phyloP scores from a whole-genome alignment of 306 rosid genomes.

The Fragaria nilgerrensis region DNA sequence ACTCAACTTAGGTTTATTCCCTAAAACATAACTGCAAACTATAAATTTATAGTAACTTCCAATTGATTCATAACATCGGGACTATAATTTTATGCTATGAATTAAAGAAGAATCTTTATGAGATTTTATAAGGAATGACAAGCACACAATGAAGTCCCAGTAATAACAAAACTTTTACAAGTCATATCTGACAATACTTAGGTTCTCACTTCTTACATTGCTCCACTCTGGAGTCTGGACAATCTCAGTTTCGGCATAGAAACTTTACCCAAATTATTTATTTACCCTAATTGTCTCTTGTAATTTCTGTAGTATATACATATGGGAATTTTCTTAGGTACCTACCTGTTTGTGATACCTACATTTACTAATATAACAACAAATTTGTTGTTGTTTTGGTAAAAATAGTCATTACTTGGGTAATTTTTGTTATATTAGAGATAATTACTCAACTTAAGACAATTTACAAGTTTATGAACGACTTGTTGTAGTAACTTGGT shows the following conservation, averaged over 20 bases:
- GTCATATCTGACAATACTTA: not conserved
- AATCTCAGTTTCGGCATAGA: conserved; percentile 1
- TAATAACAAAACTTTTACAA: not conserved
- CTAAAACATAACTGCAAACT: not conserved
- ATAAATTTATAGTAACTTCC: not conserved
- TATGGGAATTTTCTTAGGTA: no score
- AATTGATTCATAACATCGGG: not conserved
- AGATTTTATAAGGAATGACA: not conserved
- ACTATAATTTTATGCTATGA: not conserved
- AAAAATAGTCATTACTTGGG: no score
- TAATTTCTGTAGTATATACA: not conserved
- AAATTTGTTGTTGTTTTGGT: no score
- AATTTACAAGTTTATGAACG: no score
- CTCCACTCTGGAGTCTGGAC: not conserved
- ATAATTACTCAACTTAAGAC: no score
- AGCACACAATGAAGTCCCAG: not conserved
- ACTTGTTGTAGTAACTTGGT: no score
- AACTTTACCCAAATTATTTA: not conserved
- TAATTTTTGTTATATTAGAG: no score
- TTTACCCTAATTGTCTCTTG: not conserved
- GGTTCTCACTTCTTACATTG: not conserved
- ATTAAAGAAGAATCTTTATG: not conserved
- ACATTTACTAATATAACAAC: no score
- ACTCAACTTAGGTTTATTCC: not conserved
- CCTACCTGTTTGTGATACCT: no score